Conservation (phyloP, 1,139 yeast genomes). For the Debaryomycetaceae sp. region DNA sequence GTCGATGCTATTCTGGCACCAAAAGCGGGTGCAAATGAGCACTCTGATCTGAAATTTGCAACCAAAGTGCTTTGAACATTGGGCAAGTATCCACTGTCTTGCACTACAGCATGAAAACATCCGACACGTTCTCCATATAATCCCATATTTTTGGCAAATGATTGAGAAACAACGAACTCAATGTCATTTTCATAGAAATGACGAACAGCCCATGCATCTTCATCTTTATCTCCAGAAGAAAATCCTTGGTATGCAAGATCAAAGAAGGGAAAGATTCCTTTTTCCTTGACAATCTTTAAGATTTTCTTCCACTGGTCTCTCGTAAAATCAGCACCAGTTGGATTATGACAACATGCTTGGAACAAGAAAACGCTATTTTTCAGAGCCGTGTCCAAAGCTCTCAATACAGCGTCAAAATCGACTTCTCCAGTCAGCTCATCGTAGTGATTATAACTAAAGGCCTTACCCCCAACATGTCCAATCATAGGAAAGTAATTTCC, state of each 20-base stretch:
- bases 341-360: constrained; percentile 97
- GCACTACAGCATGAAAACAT: constrained; percentile 35
- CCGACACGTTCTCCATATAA: constrained; percentile 45
- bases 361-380: constrained; percentile 45
- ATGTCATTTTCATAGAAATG: constrained; percentile 19
- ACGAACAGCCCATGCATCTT: constrained; percentile 28
- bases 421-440: constrained; percentile 22
- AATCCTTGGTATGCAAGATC: constrained; percentile 97
- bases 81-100: constrained; percentile 15
- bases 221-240: constrained; percentile 50
- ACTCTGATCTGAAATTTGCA: constrained; percentile 31
- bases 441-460: constrained; percentile 30
- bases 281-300: constrained; percentile 52
- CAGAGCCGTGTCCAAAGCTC: constrained; percentile 29
- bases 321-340: constrained; percentile 90
- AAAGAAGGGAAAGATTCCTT: constrained; percentile 66
- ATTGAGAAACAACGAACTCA: constrained; percentile 37
- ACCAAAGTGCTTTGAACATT: constrained; percentile 26
- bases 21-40: constrained; percentile 46
- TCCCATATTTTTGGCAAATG: constrained; percentile 46
- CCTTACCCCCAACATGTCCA: constrained; percentile 26
- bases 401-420: constrained; percentile 26
- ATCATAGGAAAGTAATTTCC: constrained; percentile 38
- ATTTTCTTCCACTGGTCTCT: constrained; percentile 76
- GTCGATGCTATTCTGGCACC: constrained; percentile 41